phyloP scores from a whole-genome alignment of 345 rosid genomes.

The Eucalyptus brandiana region DNA sequence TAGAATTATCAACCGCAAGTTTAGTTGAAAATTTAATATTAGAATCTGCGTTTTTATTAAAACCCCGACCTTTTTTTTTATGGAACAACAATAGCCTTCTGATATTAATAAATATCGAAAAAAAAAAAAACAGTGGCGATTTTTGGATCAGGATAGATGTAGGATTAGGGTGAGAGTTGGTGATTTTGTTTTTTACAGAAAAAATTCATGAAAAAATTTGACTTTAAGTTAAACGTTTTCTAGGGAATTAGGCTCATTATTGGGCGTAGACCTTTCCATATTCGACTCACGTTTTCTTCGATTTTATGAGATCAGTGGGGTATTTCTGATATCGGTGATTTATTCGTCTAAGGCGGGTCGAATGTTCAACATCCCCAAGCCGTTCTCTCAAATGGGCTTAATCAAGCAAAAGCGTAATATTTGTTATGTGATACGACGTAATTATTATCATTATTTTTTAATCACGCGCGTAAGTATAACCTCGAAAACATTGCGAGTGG shows the following conservation, averaged over 20 bases:
- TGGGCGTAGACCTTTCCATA: neutral
- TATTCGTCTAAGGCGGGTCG: neutral
- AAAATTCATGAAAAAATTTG: neutral
- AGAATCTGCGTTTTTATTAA: fast-evolving
- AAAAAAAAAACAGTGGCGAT: neutral
- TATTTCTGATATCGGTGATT: neutral
- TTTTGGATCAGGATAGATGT: neutral
- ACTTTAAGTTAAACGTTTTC: neutral
- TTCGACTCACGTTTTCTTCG: neutral
- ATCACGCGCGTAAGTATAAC: neutral
- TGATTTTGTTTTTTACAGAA: neutral
- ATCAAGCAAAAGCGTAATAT: neutral
- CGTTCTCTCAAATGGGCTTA: neutral
- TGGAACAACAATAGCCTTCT: neutral
- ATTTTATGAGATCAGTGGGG: neutral
- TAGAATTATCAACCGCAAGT: fast-evolving
- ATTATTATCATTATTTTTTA: neutral
- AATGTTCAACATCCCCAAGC: neutral
- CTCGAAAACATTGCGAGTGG: neutral
- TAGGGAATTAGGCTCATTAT: neutral
- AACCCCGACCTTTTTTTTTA: neutral
- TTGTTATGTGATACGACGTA: neutral
- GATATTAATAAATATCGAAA: neutral
- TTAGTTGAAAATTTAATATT: neutral
- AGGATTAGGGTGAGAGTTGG: neutral